A percentile compares a stretch with the other conserved stretches of the same genome.
Conservation (phyloP, 2,329 filamentous ascomycete genomes). For the Pochonia chlamydosporia region DNA sequence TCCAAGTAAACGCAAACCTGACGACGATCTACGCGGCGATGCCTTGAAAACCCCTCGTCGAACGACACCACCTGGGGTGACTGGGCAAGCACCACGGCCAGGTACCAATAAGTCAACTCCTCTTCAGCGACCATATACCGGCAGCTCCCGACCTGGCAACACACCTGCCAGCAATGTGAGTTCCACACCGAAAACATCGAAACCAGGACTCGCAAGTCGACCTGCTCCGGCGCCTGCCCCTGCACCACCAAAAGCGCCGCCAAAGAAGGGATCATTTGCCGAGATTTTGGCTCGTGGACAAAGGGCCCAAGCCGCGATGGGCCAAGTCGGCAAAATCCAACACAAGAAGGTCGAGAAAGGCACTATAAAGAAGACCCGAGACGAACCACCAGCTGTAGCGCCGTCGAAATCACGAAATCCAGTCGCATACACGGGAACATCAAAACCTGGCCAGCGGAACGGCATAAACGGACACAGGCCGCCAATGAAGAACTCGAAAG, state of each 20-base stretch:
- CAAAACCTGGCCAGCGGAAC: constrained; percentile 22
- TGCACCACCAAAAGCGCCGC: constrained; percentile 39
- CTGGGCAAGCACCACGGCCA: constrained; percentile 4
- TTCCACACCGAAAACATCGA: constrained; percentile 17
- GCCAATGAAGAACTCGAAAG: constrained; percentile 3
- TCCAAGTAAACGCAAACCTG: constrained; percentile 51
- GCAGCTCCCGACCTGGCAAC: constrained; percentile 10
- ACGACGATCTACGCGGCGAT: constrained; percentile 38
- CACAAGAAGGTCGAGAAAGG: constrained; percentile 66
- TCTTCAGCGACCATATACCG: constrained; percentile 2
- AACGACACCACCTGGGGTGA: constrained; percentile 8
- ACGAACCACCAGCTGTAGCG: constrained; percentile 23
- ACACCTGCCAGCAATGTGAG: constrained; percentile 17
- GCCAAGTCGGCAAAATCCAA: constrained; percentile 65
- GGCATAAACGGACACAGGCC: constrained; percentile 13
- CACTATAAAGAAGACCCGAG: constrained; percentile 47
- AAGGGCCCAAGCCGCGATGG: constrained; percentile 55
- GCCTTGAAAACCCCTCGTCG: constrained; percentile 37
- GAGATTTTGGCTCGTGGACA: constrained; percentile 70
- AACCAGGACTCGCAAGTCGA: constrained; percentile 14
- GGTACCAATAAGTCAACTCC: neutral
- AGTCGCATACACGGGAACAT: constrained; percentile 24
- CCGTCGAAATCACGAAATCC: constrained; percentile 18
- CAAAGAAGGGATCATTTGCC: constrained; percentile 68
- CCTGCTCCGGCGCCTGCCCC: constrained; percentile 22